Percentiles rank a stretch among this genome's conserved stretches.
Evolutionary conservation across 83 land plant species (phyloP).

Genomic region (Thuja plicata): DNA sequence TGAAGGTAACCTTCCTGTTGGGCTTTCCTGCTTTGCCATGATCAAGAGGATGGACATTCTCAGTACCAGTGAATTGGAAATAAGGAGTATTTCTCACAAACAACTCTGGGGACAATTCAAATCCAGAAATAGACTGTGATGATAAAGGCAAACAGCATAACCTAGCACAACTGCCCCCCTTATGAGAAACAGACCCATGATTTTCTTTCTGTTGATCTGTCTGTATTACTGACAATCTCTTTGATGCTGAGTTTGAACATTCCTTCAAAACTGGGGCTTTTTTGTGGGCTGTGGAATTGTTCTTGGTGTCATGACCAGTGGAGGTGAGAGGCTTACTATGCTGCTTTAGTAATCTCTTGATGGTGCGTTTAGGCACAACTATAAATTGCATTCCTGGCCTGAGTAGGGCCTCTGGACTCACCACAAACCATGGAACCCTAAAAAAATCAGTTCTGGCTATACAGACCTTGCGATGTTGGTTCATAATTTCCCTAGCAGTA

Average conservation of each 20-base stretch:
- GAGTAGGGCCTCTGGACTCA: conserved; percentile 28
- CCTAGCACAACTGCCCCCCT: neutral
- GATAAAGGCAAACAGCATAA: neutral
- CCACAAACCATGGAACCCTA: conserved; percentile 30
- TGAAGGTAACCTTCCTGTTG: neutral
- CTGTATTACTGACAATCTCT: neutral
- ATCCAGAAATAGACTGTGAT: neutral
- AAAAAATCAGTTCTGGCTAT: conserved; percentile 36
- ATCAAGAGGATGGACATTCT: neutral
- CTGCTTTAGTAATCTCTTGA: conserved; percentile 23
- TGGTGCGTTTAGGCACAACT: conserved; percentile 38
- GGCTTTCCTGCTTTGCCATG: neutral
- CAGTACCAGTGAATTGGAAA: neutral
- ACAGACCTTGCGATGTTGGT: conserved; percentile 22
- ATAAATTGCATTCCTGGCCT: conserved; percentile 36
- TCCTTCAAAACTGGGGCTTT: neutral
- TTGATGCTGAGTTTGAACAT: neutral
- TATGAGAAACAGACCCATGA: neutral
- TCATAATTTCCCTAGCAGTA: conserved; percentile 32
- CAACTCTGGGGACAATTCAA: neutral
- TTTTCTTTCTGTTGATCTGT: neutral
- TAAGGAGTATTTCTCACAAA: neutral
- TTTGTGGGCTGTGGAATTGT: neutral
- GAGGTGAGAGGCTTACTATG: neutral
- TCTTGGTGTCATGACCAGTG: neutral